Base-by-base conservation (phyloP, 805 yeast species). In the Nakazawaea laoshanensis region DNA sequence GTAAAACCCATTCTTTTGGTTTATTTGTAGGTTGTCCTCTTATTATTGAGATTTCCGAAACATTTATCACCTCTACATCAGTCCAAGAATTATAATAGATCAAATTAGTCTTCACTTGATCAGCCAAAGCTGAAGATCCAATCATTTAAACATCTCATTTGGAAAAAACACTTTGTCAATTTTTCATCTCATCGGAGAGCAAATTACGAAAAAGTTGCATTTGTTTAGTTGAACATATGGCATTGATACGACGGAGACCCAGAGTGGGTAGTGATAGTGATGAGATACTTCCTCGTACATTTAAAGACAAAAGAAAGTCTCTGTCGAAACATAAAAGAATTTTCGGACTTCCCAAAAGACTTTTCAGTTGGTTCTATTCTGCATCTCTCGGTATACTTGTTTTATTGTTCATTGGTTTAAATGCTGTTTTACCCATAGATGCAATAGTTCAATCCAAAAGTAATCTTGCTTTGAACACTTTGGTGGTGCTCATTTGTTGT, bases 341-440 rank as follows among this genome's bases (percentile, higher is more conserved):
- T 19, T 31, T 31, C 12, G 31, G 34, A 4, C 19, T 36, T 15
- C 46, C 56, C 11, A 46, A 46, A 27, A 33, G 43, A 4, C 32
- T 44, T 4, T 27, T 52, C 4, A 37, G 37, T 7, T 70, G 74
- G 74, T 47, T 64, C 10, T 70, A 70, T 36, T 61, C 68, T 10
- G 49, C 61, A 15, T 62, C 74, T 14, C 53, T 65, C 31, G 47
- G 61, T 19, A 44, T 71, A 8, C 50, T 67, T 18, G 40, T 65
- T 32, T 39, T 58, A 2, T 42, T 65, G 1, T 59, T 69, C 35
- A 44, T 81, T 14, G 84, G 77, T 1, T 70, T 87, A 35, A 61
- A 77, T 18, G 61, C 83, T 2, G 82, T 81, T 7, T 61, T 89
- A 1, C 94, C 94, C 0, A 70, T 86, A 11, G 96, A 89, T 53